These are phyloP conservation scores for Warburgia ugandensis DNA, from an alignment of 164 flowering plant genomes.

Conservation along the genomic window DNA sequence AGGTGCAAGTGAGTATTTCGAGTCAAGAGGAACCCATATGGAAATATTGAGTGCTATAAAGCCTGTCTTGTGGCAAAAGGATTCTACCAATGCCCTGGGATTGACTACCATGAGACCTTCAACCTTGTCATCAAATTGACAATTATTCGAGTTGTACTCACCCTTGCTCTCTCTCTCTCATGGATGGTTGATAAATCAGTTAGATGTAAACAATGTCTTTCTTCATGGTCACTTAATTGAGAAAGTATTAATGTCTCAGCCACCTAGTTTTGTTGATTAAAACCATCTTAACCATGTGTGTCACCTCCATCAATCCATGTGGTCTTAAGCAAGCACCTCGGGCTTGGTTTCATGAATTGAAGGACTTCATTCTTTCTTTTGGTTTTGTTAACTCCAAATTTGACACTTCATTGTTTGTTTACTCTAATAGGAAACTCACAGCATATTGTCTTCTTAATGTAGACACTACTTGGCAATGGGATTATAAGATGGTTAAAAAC, in stretches of 20 bases:
- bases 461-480: too few relatives aligned
- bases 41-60: background rate
- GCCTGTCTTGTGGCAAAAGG: background rate
- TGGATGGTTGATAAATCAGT: background rate
- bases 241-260: background rate
- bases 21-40: background rate
- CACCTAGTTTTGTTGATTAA: conserved; percentile 1
- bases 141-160: background rate
- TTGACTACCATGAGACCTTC: background rate
- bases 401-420: background rate
- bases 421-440: too few relatives aligned
- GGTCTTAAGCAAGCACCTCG: background rate
- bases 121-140: background rate
- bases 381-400: background rate
- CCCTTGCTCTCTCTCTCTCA: background rate
- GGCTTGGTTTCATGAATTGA: background rate
- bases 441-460: background rate
- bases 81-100: background rate
- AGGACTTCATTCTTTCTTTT: background rate
- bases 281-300: background rate
- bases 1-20: background rate
- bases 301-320: background rate
- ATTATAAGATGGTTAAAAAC: too few relatives aligned
- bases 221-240: background rate
- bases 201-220: background rate